phyloP scores from a whole-genome alignment of 2,329 filamentous ascomycete species.

The Lomentospora prolificans region DNA sequence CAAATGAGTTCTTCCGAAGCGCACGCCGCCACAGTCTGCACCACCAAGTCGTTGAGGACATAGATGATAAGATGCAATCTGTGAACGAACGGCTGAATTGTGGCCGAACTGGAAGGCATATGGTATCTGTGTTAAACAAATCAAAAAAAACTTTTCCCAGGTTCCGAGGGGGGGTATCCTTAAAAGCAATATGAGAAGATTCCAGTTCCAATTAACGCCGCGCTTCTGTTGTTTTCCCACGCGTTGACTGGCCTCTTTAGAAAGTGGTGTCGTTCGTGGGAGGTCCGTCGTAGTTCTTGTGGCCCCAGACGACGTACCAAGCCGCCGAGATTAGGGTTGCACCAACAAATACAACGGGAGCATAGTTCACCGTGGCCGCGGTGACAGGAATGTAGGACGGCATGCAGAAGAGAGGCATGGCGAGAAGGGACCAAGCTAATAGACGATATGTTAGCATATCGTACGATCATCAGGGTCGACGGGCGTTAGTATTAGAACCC shows the following conservation, averaged over 20 bases:
- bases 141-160: background rate
- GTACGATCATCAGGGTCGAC: background rate
- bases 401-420: conserved; percentile 67
- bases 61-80: background rate
- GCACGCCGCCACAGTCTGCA: background rate
- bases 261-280: conserved; percentile 27
- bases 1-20: too few species aligned
- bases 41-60: background rate
- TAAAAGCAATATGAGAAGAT: background rate
- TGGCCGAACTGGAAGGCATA: background rate
- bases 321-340: conserved; percentile 49
- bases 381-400: conserved; percentile 53
- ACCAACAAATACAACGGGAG: conserved; percentile 62
- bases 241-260: background rate
- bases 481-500: background rate
- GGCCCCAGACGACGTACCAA: conserved; percentile 64
- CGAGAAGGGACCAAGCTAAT: conserved; percentile 55
- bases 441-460: background rate
- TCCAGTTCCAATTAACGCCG: background rate
- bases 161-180: background rate
- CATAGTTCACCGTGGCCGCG: conserved; percentile 58
- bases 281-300: conserved; percentile 57
- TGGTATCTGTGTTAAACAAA: conserved; percentile 3
- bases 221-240: background rate
- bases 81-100: background rate